Evolutionary conservation across 805 yeast genomes (phyloP).

Genomic region (Kodamaea hsintzibuensis): DNA sequence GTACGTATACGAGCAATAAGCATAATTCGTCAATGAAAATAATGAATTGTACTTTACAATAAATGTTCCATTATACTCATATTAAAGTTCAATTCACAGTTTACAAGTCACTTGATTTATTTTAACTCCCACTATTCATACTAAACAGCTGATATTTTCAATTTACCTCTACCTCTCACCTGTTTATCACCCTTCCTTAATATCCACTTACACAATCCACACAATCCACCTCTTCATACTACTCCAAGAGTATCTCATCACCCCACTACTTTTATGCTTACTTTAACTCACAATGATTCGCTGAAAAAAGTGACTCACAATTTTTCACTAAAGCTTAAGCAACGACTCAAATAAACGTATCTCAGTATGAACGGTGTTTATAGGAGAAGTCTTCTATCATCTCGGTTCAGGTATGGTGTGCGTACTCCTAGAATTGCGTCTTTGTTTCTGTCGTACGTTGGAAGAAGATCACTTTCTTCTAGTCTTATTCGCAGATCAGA

Average conservation of each 20-base stretch:
- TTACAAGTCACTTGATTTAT: too few species aligned
- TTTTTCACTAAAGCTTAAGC: neutral
- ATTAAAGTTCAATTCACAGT: neutral
- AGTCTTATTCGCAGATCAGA: neutral
- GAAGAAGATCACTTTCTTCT: neutral
- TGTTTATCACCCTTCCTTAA: neutral
- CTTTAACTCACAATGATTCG: conserved; percentile 8
- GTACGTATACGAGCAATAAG: too few species aligned
- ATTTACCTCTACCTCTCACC: neutral
- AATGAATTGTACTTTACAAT: too few species aligned
- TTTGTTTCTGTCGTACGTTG: too few species aligned
- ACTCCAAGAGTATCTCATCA: neutral
- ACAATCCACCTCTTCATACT: neutral
- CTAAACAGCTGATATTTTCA: neutral
- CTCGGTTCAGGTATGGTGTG: neutral
- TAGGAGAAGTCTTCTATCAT: neutral
- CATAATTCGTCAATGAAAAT: too few species aligned
- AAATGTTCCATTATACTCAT: neutral
- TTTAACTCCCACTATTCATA: neutral
- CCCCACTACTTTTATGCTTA: neutral
- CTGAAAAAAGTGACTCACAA: conserved; percentile 7
- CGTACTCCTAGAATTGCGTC: neutral
- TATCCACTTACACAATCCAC: neutral
- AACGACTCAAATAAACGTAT: neutral
- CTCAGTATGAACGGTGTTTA: neutral